Conservation (phyloP, 164 flowering plant species). For the Nymphaea thermarum region DNA sequence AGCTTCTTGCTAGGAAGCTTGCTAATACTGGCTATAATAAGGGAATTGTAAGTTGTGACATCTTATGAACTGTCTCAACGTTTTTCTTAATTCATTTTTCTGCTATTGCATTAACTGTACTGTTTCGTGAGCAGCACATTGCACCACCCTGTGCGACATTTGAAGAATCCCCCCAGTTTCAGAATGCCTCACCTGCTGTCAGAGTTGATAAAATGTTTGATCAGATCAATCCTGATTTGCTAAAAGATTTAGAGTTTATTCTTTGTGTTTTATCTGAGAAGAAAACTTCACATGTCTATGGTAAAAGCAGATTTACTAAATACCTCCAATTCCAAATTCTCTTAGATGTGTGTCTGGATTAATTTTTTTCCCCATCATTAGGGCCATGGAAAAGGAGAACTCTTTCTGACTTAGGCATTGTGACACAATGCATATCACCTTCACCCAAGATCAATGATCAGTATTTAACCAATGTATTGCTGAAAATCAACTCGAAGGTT, state of each 20-base stretch:
- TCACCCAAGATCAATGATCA: slow-evolving; percentile 23
- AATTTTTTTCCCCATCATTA: background rate
- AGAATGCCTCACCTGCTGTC: slow-evolving; percentile 31
- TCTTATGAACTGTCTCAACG: too few relatives aligned
- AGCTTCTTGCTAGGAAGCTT: slow-evolving; percentile 31
- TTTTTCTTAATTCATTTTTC: too few relatives aligned
- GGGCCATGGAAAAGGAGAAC: slow-evolving; percentile 26
- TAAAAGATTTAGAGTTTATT: slow-evolving; percentile 43
- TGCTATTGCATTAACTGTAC: too few relatives aligned
- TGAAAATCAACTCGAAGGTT: slow-evolving; percentile 32
- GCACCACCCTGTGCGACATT: too few relatives aligned
- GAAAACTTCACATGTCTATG: slow-evolving; percentile 32
- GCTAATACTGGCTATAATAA: slow-evolving; percentile 44
- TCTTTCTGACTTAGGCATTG: slow-evolving; percentile 61
- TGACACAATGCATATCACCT: slow-evolving; percentile 90
- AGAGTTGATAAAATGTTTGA: slow-evolving; percentile 65
- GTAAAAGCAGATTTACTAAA: slow-evolving; percentile 9
- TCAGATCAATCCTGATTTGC: slow-evolving; percentile 29
- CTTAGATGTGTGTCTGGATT: too few relatives aligned
- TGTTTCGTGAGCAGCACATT: too few relatives aligned
- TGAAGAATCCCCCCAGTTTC: slow-evolving; percentile 12
- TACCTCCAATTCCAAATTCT: too few relatives aligned
- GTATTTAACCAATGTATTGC: slow-evolving; percentile 58
- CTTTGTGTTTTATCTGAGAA: slow-evolving; percentile 35
- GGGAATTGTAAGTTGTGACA: slow-evolving; percentile 54